phyloP scores from a whole-genome alignment of 371 early-diverging fungal genomes.

The Apophysomyces variabilis region DNA sequence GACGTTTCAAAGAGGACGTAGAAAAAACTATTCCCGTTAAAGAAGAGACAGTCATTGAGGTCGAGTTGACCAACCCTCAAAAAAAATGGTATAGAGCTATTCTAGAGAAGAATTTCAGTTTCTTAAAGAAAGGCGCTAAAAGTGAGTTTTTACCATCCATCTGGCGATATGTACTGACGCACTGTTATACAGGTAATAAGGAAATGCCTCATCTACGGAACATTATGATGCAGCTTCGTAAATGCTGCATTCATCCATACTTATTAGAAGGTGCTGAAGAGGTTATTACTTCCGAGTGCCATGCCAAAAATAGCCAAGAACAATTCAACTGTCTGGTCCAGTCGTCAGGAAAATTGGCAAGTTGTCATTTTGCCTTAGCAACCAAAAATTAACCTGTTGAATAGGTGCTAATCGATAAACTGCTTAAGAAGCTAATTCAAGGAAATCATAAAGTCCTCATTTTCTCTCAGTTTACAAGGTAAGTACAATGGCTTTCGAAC shows the following conservation, averaged over 20 bases:
- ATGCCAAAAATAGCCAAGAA: slow-evolving; percentile 59
- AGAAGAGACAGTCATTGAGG: slow-evolving; percentile 88
- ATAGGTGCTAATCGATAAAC: slow-evolving; percentile 75
- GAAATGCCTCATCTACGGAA: slow-evolving; percentile 65
- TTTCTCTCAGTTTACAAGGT: slow-evolving; percentile 92
- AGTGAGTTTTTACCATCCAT: slow-evolving; percentile 19
- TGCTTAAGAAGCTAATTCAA: slow-evolving; percentile 76
- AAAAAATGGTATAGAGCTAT: slow-evolving; percentile 87
- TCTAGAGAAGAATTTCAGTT: slow-evolving; percentile 85
- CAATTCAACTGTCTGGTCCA: slow-evolving; percentile 79
- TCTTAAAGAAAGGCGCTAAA: slow-evolving; percentile 68
- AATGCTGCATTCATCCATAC: slow-evolving; percentile 88
- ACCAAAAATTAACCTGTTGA: background rate
- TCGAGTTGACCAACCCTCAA: slow-evolving; percentile 79
- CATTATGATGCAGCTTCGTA: slow-evolving; percentile 78
- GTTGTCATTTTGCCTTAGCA: slow-evolving; percentile 8
- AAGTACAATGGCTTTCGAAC: slow-evolving; percentile 14
- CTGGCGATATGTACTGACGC: background rate
- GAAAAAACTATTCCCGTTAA: slow-evolving; percentile 82
- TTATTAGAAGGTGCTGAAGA: slow-evolving; percentile 86
- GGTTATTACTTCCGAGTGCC: slow-evolving; percentile 67
- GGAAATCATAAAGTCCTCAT: slow-evolving; percentile 91
- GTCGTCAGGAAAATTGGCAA: slow-evolving; percentile 84
- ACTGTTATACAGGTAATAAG: slow-evolving; percentile 34
- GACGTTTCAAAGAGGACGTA: slow-evolving; percentile 84